Evolutionary conservation across 495 filamentous ascomycete genomes (phyloP).

Genomic region (Lepidopterella palustris): DNA sequence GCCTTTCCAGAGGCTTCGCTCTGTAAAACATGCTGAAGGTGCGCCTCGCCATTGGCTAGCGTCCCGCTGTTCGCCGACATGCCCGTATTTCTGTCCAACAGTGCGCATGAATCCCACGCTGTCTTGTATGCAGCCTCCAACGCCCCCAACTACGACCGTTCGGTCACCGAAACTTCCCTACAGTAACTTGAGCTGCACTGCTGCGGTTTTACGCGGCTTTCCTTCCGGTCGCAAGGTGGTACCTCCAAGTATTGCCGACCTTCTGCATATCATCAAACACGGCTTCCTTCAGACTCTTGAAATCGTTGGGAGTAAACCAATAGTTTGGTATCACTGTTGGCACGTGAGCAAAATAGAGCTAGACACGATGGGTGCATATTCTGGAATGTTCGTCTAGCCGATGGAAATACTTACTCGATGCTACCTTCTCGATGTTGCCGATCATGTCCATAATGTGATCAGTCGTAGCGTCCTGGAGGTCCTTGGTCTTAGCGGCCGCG

Average conservation of each 20-base stretch:
- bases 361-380: too few species aligned
- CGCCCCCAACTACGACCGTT: too few species aligned
- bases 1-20: too few species aligned
- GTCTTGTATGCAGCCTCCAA: too few species aligned
- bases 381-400: too few species aligned
- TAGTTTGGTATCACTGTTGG: conserved; percentile 8
- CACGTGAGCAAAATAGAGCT: background rate
- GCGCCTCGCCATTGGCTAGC: too few species aligned
- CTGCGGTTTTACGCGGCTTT: background rate
- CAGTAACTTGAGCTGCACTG: too few species aligned
- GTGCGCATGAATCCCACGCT: too few species aligned
- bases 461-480: background rate
- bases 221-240: conserved; percentile 1
- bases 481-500: background rate
- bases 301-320: conserved; percentile 9
- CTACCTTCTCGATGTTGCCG: conserved; percentile 9
- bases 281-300: background rate
- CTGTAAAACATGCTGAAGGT: too few species aligned
- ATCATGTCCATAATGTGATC: conserved; percentile 5
- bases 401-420: conserved; percentile 2
- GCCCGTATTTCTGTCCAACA: too few species aligned
- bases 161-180: background rate
- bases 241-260: conserved; percentile 8
- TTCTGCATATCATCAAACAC: conserved; percentile 6
- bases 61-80: too few species aligned